Evolutionary conservation across 73 alveolate species (phyloP).

Genomic region (Halteria grandinella): DNA sequence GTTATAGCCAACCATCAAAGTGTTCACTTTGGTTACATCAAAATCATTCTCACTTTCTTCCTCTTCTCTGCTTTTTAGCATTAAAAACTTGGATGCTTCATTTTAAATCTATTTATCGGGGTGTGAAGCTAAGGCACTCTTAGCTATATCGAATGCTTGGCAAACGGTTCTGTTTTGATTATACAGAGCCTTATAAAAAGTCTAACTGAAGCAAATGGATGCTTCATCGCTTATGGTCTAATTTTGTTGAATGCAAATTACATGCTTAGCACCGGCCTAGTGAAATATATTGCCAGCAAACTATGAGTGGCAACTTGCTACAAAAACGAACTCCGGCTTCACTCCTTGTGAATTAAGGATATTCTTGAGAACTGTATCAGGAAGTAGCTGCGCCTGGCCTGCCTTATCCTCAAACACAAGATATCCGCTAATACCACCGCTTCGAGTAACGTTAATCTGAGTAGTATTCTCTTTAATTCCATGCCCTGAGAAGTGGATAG

Average conservation of each 20-base stretch:
- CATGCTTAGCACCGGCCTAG: slow-evolving; percentile 79
- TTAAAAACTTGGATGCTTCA: slow-evolving; percentile 55
- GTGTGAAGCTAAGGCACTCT: slow-evolving; percentile 44
- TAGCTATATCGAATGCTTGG: slow-evolving; percentile 62
- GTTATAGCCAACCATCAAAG: not conserved
- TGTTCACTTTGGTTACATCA: not conserved
- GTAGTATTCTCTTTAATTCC: slow-evolving; percentile 58
- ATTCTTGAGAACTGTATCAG: slow-evolving; percentile 53
- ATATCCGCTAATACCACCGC: no score
- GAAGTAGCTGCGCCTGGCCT: slow-evolving; percentile 63
- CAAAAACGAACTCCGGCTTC: slow-evolving; percentile 65
- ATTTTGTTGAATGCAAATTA: slow-evolving; percentile 55
- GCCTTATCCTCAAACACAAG: slow-evolving; percentile 60
- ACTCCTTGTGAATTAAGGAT: slow-evolving; percentile 43
- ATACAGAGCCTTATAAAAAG: slow-evolving; percentile 67
- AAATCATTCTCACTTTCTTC: not conserved
- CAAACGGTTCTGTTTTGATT: slow-evolving; percentile 55
- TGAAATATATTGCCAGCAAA: slow-evolving; percentile 72
- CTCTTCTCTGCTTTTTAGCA: slow-evolving; percentile 35
- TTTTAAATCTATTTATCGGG: slow-evolving; percentile 15
- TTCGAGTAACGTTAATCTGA: no score
- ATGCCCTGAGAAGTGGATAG: slow-evolving; percentile 73
- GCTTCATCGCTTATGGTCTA: slow-evolving; percentile 67
- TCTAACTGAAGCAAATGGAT: slow-evolving; percentile 46
- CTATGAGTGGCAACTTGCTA: slow-evolving; percentile 67